phyloP scores from a whole-genome alignment of 768 basidiomycete species.

The Boletus sensibilis region DNA sequence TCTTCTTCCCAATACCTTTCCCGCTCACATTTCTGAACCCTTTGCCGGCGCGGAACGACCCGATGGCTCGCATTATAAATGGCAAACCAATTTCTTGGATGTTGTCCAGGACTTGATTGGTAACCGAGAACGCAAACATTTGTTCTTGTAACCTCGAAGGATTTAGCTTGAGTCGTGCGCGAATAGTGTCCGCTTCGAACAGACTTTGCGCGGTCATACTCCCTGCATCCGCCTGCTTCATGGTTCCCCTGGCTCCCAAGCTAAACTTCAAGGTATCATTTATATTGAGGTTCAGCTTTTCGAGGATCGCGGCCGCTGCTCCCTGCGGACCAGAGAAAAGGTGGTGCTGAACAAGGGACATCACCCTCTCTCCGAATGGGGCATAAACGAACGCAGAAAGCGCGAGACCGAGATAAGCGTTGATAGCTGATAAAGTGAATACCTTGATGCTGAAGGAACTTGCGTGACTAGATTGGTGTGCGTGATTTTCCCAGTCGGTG shows the following conservation, averaged over 20 bases:
- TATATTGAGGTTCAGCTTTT: conserved; percentile 24
- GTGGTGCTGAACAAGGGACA: conserved; percentile 48
- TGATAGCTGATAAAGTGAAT: conserved; percentile 84
- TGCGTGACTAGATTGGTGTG: conserved; percentile 71
- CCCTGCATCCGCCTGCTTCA: conserved; percentile 10
- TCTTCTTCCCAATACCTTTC: conserved; percentile 44
- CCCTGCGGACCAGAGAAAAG: conserved; percentile 26
- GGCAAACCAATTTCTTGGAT: conserved; percentile 82
- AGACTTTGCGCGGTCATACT: conserved; percentile 19
- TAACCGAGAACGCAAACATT: conserved; percentile 91
- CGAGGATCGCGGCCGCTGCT: conserved; percentile 14
- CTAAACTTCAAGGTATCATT: conserved; percentile 32
- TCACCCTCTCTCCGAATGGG: conserved; percentile 85
- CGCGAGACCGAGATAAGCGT: conserved; percentile 87
- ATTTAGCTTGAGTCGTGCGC: conserved; percentile 58
- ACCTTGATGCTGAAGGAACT: conserved; percentile 86
- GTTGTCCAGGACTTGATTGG: conserved; percentile 79
- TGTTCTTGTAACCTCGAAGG: conserved; percentile 78
- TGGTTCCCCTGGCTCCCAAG: conserved; percentile 17
- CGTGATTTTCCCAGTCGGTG: conserved; percentile 91
- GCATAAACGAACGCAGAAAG: conserved; percentile 96
- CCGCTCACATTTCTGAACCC: conserved; percentile 26
- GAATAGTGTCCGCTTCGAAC: conserved; percentile 54
- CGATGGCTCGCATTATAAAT: conserved; percentile 62
- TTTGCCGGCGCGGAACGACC: conserved; percentile 48